Conservation (phyloP, 116 monocot genomes). For the Cymodocea nodosa region DNA sequence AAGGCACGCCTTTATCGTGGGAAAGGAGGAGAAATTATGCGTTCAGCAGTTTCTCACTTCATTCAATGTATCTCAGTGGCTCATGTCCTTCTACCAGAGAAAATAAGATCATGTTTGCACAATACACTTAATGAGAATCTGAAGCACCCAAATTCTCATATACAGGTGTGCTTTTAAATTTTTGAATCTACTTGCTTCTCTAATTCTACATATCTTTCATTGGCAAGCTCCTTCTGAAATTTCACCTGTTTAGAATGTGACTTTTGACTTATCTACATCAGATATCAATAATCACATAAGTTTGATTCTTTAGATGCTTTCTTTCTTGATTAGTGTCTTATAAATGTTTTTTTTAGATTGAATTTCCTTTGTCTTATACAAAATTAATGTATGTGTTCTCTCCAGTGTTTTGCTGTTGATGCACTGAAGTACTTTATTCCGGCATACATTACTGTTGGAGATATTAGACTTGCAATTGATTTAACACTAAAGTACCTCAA, state of each 20-base stretch:
- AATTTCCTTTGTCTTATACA: not conserved
- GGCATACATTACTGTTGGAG: constrained; percentile 39
- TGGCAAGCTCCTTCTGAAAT: no score
- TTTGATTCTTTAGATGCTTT: no score
- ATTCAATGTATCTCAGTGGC: constrained; percentile 71
- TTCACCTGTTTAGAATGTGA: no score
- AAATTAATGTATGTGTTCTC: not conserved
- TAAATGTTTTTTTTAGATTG: not conserved
- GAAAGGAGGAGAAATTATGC: constrained; percentile 99
- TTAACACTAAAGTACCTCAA: constrained; percentile 46
- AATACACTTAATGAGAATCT: constrained; percentile 90
- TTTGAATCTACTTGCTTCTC: not conserved
- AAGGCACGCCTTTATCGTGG: constrained; percentile 97
- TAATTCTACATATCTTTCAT: no score
- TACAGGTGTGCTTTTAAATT: constrained; percentile 47
- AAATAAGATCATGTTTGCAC: constrained; percentile 48
- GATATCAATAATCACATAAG: no score
- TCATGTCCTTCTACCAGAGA: constrained; percentile 40
- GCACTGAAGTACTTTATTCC: constrained; percentile 67
- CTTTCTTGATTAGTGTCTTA: not conserved
- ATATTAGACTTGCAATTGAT: constrained; percentile 25
- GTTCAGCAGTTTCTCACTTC: constrained; percentile 76
- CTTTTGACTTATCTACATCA: no score
- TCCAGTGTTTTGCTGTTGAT: constrained; percentile 49
- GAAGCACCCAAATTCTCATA: constrained; percentile 86